phyloP scores from a whole-genome alignment of 1,139 yeast species.

The Diutina siamensis region DNA sequence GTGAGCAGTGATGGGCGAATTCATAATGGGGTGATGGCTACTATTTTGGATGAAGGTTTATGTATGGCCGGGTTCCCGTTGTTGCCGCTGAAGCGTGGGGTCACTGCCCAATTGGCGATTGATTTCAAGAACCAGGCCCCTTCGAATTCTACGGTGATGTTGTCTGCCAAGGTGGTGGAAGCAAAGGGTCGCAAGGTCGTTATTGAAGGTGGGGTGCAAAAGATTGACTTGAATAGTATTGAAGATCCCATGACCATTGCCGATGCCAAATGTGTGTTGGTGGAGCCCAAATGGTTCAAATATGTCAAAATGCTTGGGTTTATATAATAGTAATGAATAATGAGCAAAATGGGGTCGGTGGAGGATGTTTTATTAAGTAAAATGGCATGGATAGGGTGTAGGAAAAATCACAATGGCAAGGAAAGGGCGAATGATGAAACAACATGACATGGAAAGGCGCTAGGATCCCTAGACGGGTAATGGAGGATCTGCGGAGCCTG shows the following conservation, averaged over 20 bases:
- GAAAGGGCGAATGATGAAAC: too few species aligned
- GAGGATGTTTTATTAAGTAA: background rate
- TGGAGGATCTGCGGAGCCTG: too few species aligned
- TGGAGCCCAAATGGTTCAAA: slow-evolving; percentile 75
- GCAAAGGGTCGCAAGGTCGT: slow-evolving; percentile 72
- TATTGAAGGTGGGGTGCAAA: slow-evolving; percentile 52
- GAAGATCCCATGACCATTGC: slow-evolving; percentile 26
- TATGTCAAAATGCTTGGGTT: slow-evolving; percentile 48
- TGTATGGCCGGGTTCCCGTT: slow-evolving; percentile 80
- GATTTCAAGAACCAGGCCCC: slow-evolving; percentile 57
- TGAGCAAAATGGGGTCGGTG: too few species aligned
- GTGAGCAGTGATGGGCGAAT: slow-evolving; percentile 56
- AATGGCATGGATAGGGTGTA: background rate
- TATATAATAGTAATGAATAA: too few species aligned
- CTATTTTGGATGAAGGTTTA: slow-evolving; percentile 76
- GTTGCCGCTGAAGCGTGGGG: slow-evolving; percentile 82
- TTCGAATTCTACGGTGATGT: slow-evolving; percentile 53
- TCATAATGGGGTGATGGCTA: slow-evolving; percentile 80
- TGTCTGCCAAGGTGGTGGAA: slow-evolving; percentile 58
- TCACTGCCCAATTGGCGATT: slow-evolving; percentile 68
- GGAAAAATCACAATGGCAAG: too few species aligned
- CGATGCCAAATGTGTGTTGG: slow-evolving; percentile 49
- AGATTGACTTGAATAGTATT: slow-evolving; percentile 24
- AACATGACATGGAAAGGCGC: too few species aligned
- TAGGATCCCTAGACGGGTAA: too few species aligned